These are phyloP conservation scores for Botrytis pseudocinerea DNA, from an alignment of 2,329 filamentous ascomycete species.

Conservation along the genomic window DNA sequence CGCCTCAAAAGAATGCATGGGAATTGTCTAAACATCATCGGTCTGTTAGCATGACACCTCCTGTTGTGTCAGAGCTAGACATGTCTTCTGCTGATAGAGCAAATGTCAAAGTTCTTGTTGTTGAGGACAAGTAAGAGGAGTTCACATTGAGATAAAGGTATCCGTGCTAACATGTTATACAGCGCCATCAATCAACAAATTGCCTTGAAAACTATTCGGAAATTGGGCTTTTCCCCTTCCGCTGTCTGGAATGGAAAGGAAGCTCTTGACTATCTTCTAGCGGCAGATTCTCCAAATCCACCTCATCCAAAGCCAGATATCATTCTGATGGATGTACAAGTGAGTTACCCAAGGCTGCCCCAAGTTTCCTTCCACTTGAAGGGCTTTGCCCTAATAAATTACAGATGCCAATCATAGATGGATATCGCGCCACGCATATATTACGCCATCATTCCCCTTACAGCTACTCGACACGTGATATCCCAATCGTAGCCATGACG, in stretches of 20 bases:
- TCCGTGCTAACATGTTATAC: slow-evolving; percentile 13
- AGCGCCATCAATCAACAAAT: slow-evolving; percentile 73
- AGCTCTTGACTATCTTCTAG: slow-evolving; percentile 69
- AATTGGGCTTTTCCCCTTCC: slow-evolving; percentile 69
- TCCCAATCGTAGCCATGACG: slow-evolving; percentile 81
- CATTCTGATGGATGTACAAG: slow-evolving; percentile 75
- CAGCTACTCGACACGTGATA: slow-evolving; percentile 56
- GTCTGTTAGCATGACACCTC: slow-evolving; percentile 32
- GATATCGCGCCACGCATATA: slow-evolving; percentile 74
- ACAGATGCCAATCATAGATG: slow-evolving; percentile 70
- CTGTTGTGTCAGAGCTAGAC: slow-evolving; percentile 47
- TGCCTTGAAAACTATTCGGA: slow-evolving; percentile 71
- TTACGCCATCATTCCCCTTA: slow-evolving; percentile 69
- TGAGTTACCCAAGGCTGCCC: neutral
- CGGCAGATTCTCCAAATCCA: slow-evolving; percentile 46
- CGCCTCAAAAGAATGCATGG: slow-evolving; percentile 41
- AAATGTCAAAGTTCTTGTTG: slow-evolving; percentile 69
- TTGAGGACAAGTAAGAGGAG: slow-evolving; percentile 72
- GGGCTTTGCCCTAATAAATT: neutral
- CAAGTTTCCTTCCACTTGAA: neutral
- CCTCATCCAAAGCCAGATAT: slow-evolving; percentile 58
- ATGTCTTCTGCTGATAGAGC: slow-evolving; percentile 59
- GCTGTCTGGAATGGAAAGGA: slow-evolving; percentile 79
- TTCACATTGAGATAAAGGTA: neutral
- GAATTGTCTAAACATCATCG: slow-evolving; percentile 25